phyloP scores from a whole-genome alignment of 75 land plant genomes.

The Picea sitchensis region DNA sequence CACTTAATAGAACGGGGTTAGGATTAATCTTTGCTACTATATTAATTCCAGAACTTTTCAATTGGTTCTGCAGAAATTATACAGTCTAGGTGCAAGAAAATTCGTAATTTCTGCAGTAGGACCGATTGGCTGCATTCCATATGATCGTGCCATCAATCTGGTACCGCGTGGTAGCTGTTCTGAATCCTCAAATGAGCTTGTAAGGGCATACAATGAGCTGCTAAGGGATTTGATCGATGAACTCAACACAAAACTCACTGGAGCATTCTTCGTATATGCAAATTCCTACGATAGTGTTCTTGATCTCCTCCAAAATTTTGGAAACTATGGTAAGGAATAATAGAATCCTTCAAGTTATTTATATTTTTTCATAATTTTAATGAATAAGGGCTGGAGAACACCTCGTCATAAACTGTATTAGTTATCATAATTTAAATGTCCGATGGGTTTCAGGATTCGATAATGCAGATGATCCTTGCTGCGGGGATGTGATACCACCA shows the following conservation, averaged over 20 bases:
- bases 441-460: constrained; percentile 42
- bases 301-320: constrained; percentile 64
- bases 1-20: too few species aligned
- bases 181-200: constrained; percentile 52
- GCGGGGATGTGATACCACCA: constrained; percentile 60
- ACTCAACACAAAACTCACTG: constrained; percentile 47
- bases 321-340: constrained; percentile 45
- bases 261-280: constrained; percentile 53
- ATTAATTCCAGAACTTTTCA: too few species aligned
- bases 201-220: constrained; percentile 43
- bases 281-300: constrained; percentile 67
- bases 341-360: background rate
- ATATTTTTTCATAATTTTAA: too few species aligned
- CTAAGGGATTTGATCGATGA: constrained; percentile 50
- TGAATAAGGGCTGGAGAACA: too few species aligned
- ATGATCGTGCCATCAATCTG: constrained; percentile 50
- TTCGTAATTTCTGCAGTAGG: constrained; percentile 68
- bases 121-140: constrained; percentile 92
- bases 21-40: too few species aligned
- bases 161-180: constrained; percentile 39
- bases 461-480: constrained; percentile 45
- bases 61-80: constrained; percentile 47
- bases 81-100: constrained; percentile 71
- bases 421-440: background rate
- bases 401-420: background rate